These are phyloP conservation scores for Ustilago bromivora DNA, from an alignment of 1,284 basidiomycete genomes.

Conservation along the genomic window DNA sequence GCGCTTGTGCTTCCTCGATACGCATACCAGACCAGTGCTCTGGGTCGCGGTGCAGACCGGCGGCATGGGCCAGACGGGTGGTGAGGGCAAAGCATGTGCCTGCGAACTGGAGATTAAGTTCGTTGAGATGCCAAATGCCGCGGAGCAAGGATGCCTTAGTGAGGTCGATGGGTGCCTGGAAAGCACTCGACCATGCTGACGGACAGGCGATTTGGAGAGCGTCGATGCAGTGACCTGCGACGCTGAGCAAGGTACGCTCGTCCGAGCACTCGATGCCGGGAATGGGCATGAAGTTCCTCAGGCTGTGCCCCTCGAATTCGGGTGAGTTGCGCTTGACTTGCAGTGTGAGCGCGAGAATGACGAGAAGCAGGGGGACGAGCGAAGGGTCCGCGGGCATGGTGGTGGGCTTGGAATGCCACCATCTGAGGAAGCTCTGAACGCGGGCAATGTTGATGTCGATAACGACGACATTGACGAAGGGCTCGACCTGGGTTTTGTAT, in stretches of 20 bases:
- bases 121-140: constrained; percentile 61
- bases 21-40: constrained; percentile 59
- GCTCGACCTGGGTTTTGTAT: constrained; percentile 57
- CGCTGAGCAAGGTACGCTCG: constrained; percentile 56
- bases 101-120: constrained; percentile 61
- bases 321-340: constrained; percentile 55
- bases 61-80: constrained; percentile 58
- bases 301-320: constrained; percentile 36
- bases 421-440: constrained; percentile 56
- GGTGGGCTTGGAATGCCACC: constrained; percentile 62
- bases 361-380: constrained; percentile 59
- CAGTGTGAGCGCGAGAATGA: constrained; percentile 59
- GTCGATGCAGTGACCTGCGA: constrained; percentile 58
- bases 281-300: constrained; percentile 32
- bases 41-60: constrained; percentile 60
- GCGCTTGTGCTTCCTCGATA: constrained; percentile 57
- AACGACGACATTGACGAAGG: constrained; percentile 53
- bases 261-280: constrained; percentile 51
- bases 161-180: constrained; percentile 62
- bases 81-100: constrained; percentile 57
- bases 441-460: constrained; percentile 60
- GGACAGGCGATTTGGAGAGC: constrained; percentile 61
- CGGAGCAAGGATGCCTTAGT: constrained; percentile 58
- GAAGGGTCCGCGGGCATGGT: constrained; percentile 62
- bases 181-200: constrained; percentile 57